phyloP scores from a whole-genome alignment of 2,329 filamentous ascomycete species.

The Juglanconis sp. region DNA sequence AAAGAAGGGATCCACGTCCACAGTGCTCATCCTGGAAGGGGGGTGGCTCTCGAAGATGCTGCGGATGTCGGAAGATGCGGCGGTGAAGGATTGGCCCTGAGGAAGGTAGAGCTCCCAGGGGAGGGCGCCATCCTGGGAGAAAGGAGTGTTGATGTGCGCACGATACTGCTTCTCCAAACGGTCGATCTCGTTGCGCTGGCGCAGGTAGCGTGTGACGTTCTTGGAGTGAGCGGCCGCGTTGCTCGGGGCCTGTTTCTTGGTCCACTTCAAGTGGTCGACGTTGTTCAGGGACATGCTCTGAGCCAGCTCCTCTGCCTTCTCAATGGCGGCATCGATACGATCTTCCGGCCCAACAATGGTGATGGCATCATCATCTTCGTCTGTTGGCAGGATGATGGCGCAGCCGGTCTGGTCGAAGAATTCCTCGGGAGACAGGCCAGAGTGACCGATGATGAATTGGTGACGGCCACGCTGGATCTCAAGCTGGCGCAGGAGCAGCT shows the following conservation, averaged over 20 bases:
- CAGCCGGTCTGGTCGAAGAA: constrained; percentile 92
- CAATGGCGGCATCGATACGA: constrained; percentile 69
- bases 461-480: constrained; percentile 83
- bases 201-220: constrained; percentile 83
- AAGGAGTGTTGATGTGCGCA: constrained; percentile 82
- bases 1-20: constrained; percentile 75
- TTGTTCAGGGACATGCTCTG: constrained; percentile 81
- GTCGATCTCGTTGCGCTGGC: constrained; percentile 75
- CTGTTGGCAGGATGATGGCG: constrained; percentile 74
- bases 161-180: constrained; percentile 77
- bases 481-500: constrained; percentile 74
- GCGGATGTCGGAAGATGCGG: constrained; percentile 72
- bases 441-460: constrained; percentile 89
- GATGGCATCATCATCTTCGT: constrained; percentile 77
- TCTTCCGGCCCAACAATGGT: constrained; percentile 79
- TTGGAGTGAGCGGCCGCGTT: constrained; percentile 77
- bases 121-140: constrained; percentile 63
- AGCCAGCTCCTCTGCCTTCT: constrained; percentile 84
- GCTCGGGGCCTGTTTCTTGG: constrained; percentile 58
- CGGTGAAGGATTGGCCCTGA: constrained; percentile 78
- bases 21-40: constrained; percentile 64
- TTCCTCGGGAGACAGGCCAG: constrained; percentile 74
- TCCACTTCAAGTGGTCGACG: constrained; percentile 62
- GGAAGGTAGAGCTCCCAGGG: constrained; percentile 87
- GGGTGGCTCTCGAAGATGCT: constrained; percentile 72